These are phyloP conservation scores for Cucumis cinereus DNA, from an alignment of 306 rosid genomes.

Conservation along the genomic window DNA sequence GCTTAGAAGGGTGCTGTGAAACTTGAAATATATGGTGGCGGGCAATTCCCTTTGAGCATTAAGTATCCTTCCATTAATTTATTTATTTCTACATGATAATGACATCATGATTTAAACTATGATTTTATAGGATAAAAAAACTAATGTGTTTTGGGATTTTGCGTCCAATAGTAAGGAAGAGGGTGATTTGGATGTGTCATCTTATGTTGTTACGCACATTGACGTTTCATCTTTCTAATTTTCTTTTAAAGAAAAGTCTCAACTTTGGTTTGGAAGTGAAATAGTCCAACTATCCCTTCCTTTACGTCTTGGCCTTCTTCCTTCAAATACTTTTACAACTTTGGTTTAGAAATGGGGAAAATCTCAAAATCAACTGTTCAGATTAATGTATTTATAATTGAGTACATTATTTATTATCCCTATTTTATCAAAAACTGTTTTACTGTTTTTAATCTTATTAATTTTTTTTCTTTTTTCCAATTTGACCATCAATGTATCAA, in stretches of 20 bases:
- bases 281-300: not conserved
- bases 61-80: not conserved
- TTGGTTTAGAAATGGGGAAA: not conserved
- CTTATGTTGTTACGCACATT: not conserved
- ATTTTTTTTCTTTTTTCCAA: no score
- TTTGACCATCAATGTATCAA: no score
- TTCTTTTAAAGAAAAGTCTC: not conserved
- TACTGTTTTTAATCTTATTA: no score
- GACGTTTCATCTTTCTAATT: not conserved
- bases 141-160: not conserved
- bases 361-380: no score
- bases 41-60: not conserved
- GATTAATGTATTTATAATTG: no score
- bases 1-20: not conserved
- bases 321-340: not conserved
- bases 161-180: not conserved
- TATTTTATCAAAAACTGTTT: no score
- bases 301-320: not conserved
- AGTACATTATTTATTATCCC: no score
- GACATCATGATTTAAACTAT: not conserved
- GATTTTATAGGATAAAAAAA: not conserved
- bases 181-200: not conserved
- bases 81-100: not conserved
- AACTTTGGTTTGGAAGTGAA: not conserved
- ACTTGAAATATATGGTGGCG: not conserved